A percentile compares a stretch with the other conserved stretches of the same genome.
Evolutionary conservation across 2,329 filamentous ascomycete species (phyloP).

Genomic region (Neofusicoccum laricinum): DNA sequence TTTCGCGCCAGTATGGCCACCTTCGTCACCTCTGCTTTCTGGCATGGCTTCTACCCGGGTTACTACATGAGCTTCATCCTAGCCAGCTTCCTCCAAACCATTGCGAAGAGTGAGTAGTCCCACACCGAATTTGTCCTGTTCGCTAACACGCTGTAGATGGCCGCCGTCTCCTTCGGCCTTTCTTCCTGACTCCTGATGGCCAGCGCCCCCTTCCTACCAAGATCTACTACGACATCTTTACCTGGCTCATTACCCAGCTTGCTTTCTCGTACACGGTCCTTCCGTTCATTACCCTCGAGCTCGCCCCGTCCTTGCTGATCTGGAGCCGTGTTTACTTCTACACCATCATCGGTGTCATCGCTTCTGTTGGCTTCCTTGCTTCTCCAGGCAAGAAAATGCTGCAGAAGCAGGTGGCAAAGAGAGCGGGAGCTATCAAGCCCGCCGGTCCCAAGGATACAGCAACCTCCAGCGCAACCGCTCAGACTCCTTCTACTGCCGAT

Average conservation of each 20-base stretch:
- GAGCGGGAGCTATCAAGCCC: constrained; percentile 24
- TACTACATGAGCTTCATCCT: constrained; percentile 92
- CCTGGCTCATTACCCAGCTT: constrained; percentile 74
- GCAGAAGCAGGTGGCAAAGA: constrained; percentile 29
- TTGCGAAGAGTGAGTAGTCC: constrained; percentile 76
- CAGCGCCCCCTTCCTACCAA: constrained; percentile 59
- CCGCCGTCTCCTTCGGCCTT: constrained; percentile 83
- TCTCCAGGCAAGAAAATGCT: constrained; percentile 66
- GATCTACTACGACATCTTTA: constrained; percentile 79
- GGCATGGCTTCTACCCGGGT: constrained; percentile 97
- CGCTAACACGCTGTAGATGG: constrained; percentile 59
- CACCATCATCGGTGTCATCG: constrained; percentile 64
- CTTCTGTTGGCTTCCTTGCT: constrained; percentile 71
- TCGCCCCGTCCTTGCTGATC: constrained; percentile 66
- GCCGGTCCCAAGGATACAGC: constrained; percentile 24
- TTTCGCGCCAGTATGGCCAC: constrained; percentile 93
- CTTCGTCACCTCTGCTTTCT: constrained; percentile 90
- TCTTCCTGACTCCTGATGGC: constrained; percentile 81
- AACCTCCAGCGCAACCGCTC: constrained; percentile 34
- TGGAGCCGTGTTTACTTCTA: constrained; percentile 93
- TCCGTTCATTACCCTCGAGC: constrained; percentile 80
- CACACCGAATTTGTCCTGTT: background rate
- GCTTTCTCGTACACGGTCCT: constrained; percentile 77
- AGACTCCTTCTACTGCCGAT: background rate
- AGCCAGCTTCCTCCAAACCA: constrained; percentile 86